Evolutionary conservation across 495 filamentous ascomycete species (phyloP), one percentile per base, ranked within the genome.

Genomic region (Talaromyces wortmannii): DNA sequence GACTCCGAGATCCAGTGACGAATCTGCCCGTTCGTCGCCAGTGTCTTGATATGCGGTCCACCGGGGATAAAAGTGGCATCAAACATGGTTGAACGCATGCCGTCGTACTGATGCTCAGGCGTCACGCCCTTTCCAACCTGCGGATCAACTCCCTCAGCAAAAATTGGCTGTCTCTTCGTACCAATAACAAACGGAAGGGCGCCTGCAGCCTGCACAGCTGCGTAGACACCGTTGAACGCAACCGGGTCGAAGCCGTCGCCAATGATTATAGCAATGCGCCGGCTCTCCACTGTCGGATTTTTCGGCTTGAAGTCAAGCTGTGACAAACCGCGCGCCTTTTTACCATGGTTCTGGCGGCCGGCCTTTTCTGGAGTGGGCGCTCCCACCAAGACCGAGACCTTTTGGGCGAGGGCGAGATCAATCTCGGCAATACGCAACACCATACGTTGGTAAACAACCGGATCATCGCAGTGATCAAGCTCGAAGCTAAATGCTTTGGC

Each of bases 381-480:
- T 48, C 90, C 90, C 2, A 89, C 87, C 58, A 81, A 77, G 47
- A 80, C 78, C 0, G 87, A 84, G 7, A 92, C 88, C 3, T 73
- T 70, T 65, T 87, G 77, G 0, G 90, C 88, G 4, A 95, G 83
- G 1, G 74, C 73, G 2, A 91, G 67, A 57, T 90, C 87, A 60
- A 94, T 89, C 7, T 89, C 83, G 4, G 82, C 72, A 5, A 94
- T 72, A 18, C 91, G 84, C 48, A 86, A 64, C 8, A 78, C 75
- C 73, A 94, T 83, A 57, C 86, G 80, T 52, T 82, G 75, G 63
- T 92, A 95, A 17, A 96, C 90, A 23, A 88, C 61, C 0, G 86
- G 85, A 48, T 96, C 90, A 46, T 95, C 90, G 67, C 91, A 95
- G 69, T 95, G 91, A 61, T 91, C 88, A 6, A 96, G 81, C 69